Conservation (phyloP, 805 yeast species). For the Lipomyces kockii region DNA sequence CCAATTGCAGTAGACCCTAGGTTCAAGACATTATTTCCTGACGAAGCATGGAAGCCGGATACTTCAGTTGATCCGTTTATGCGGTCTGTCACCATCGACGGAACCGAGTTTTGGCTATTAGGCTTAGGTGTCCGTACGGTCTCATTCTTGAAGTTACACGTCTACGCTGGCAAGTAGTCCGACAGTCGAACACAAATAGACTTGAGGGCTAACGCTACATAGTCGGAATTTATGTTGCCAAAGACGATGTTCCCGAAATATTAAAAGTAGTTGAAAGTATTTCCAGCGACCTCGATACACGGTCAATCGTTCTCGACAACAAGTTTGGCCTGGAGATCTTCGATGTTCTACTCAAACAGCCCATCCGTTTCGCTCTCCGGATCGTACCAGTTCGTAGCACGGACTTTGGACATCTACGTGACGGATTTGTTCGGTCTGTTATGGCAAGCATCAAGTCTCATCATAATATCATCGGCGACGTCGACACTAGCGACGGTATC, state of each 20-base stretch:
- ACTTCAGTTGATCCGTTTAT: conserved; percentile 45
- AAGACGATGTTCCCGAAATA: conserved; percentile 55
- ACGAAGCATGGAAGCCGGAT: conserved; percentile 29
- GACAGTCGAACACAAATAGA: background rate
- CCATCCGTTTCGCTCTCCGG: conserved; percentile 68
- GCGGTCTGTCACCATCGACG: conserved; percentile 38
- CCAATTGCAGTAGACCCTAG: conserved; percentile 9
- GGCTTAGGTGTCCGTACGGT: conserved; percentile 86
- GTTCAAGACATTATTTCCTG: conserved; percentile 19
- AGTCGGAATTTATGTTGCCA: conserved; percentile 77
- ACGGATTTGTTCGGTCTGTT: conserved; percentile 83
- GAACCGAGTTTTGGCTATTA: conserved; percentile 56
- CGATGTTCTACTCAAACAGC: conserved; percentile 59
- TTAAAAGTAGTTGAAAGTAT: conserved; percentile 49
- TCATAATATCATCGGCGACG: conserved; percentile 43
- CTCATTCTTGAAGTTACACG: conserved; percentile 79
- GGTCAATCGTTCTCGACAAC: conserved; percentile 48
- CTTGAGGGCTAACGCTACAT: background rate
- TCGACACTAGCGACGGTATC: conserved; percentile 62
- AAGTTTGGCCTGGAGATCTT: conserved; percentile 58
- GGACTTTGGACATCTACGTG: conserved; percentile 85
- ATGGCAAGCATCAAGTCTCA: conserved; percentile 53
- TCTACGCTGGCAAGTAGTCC: conserved; percentile 58
- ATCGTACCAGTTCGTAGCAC: conserved; percentile 89
- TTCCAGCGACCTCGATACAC: background rate